A percentile compares a stretch with the other conserved stretches of the same genome.
phyloP scores from a whole-genome alignment of 805 yeast genomes.

The Yarrowia deformans region DNA sequence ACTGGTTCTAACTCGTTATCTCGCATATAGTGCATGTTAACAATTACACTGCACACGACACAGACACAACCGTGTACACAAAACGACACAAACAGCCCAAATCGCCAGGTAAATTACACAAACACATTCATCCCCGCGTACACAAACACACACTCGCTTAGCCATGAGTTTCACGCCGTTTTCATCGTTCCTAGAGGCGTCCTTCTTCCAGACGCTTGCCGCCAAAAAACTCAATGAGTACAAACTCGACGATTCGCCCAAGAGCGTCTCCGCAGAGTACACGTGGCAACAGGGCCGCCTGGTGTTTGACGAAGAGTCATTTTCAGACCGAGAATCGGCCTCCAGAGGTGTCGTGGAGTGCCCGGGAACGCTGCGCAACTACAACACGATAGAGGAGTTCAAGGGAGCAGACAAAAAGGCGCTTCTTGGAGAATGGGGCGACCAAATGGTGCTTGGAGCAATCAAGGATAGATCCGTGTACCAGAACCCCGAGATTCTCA shows the following conservation, averaged over 20 bases:
- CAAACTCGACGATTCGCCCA: slow-evolving; percentile 61
- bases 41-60: background rate
- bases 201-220: slow-evolving; percentile 81
- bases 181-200: slow-evolving; percentile 80
- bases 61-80: background rate
- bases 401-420: slow-evolving; percentile 68
- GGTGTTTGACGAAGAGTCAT: slow-evolving; percentile 42
- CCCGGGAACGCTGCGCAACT: slow-evolving; percentile 61
- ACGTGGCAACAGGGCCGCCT: slow-evolving; percentile 27
- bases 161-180: slow-evolving; percentile 55
- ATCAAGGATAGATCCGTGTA: slow-evolving; percentile 52
- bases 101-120: background rate
- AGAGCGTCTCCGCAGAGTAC: slow-evolving; percentile 13
- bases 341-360: slow-evolving; percentile 43
- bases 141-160: background rate
- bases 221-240: slow-evolving; percentile 74
- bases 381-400: slow-evolving; percentile 88
- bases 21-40: slow-evolving; percentile 4
- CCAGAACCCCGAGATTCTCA: slow-evolving; percentile 54
- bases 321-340: slow-evolving; percentile 44
- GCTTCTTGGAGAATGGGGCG: slow-evolving; percentile 58
- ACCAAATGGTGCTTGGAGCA: slow-evolving; percentile 44
- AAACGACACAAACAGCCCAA: background rate
- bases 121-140: background rate
- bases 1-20: slow-evolving; percentile 23